These are phyloP conservation scores for Calamus simplicifolius DNA, from an alignment of 176 grass and related monocot species.

Conservation along the genomic window DNA sequence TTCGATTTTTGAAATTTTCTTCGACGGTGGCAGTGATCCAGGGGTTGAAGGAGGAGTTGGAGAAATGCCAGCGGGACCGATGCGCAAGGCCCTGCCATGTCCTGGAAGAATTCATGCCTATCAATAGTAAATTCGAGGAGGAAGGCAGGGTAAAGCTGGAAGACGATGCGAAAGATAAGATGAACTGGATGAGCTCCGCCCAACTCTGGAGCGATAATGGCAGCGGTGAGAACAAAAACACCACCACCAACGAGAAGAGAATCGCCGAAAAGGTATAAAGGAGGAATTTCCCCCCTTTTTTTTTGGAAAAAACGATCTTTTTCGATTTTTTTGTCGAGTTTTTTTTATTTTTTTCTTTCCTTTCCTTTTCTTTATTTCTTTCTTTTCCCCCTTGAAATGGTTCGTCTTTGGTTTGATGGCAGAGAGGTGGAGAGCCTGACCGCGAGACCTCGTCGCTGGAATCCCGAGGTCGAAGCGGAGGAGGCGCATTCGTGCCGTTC, in stretches of 20 bases:
- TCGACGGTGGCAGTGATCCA: conserved; percentile 44
- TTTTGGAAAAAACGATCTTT: neutral
- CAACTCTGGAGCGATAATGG: conserved; percentile 71
- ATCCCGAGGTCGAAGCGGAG: neutral
- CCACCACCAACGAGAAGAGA: conserved; percentile 10
- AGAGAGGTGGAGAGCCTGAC: too few relatives aligned
- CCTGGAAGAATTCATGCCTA: conserved; percentile 17
- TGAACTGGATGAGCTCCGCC: conserved; percentile 88
- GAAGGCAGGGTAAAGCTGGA: conserved; percentile 21
- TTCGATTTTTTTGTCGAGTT: neutral
- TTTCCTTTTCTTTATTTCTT: neutral
- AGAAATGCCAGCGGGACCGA: conserved; percentile 23
- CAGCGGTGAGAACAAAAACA: conserved; percentile 16
- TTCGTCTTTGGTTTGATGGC: too few relatives aligned
- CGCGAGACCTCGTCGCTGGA: conserved; percentile 1
- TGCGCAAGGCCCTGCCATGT: neutral
- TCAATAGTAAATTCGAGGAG: conserved; percentile 28
- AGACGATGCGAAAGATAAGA: conserved; percentile 53
- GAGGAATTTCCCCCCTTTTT: neutral
- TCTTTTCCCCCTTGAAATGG: neutral
- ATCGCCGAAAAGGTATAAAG: conserved; percentile 28
- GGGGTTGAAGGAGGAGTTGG: conserved; percentile 59
- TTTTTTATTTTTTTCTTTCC: neutral
- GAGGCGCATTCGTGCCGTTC: conserved; percentile 12
- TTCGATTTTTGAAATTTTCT: neutral